These are phyloP conservation scores for Xylariales sp. DNA, from an alignment of 2,329 filamentous ascomycete species.

Conservation along the genomic window DNA sequence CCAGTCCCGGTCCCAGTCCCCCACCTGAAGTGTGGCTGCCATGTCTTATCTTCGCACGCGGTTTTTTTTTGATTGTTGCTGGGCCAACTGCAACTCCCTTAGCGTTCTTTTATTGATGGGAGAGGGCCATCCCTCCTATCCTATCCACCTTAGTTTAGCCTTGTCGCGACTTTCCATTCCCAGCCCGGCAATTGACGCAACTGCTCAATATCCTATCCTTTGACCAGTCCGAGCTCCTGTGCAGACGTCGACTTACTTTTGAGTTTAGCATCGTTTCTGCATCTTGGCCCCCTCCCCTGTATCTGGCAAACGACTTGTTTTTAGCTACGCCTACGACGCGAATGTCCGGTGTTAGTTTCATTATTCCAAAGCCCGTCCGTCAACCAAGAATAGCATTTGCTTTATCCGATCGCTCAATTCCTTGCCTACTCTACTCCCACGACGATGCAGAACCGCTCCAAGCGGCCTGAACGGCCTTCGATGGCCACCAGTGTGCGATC, in stretches of 20 bases:
- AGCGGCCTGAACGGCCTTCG: slow-evolving; percentile 26
- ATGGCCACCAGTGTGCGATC: slow-evolving; percentile 18
- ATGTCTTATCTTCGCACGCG: too few species aligned
- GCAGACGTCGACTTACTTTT: too few species aligned
- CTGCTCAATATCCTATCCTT: background rate
- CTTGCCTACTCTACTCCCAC: background rate
- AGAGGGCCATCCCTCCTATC: background rate
- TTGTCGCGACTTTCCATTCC: background rate
- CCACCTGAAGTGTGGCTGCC: too few species aligned
- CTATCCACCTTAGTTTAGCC: too few species aligned
- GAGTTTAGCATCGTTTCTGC: too few species aligned
- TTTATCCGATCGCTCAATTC: background rate
- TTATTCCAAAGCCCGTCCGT: too few species aligned
- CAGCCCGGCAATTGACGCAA: background rate
- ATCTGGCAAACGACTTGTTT: background rate
- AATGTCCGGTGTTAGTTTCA: slow-evolving; percentile 2
- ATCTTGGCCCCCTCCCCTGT: background rate
- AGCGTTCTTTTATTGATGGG: background rate
- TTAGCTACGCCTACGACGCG: background rate
- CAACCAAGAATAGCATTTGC: background rate
- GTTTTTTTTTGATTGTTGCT: too few species aligned
- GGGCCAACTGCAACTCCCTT: background rate
- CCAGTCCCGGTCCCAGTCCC: too few species aligned
- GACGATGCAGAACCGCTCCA: slow-evolving; percentile 27
- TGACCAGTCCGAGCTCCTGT: background rate